Percentiles rank a stretch among this genome's conserved stretches.
These are phyloP conservation scores for Ustilago hordei DNA, from an alignment of 1,284 basidiomycete genomes.

Conservation along the genomic window DNA sequence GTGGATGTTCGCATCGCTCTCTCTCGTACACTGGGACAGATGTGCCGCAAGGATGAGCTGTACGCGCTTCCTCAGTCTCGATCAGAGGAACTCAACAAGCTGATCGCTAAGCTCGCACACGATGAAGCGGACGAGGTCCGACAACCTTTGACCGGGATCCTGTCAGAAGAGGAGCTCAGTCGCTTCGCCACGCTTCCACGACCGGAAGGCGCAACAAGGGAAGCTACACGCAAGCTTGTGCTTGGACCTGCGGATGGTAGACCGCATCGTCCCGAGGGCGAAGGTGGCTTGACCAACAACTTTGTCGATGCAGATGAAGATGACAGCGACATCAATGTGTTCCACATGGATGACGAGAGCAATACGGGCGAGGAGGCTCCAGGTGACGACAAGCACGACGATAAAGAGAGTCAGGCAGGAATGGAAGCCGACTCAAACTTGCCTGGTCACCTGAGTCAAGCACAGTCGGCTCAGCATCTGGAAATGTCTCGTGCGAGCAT, in stretches of 20 bases:
- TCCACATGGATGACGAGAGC: slow-evolving; percentile 48
- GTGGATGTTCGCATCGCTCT: slow-evolving; percentile 88
- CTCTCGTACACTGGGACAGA: slow-evolving; percentile 76
- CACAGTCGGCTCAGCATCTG: slow-evolving; percentile 40
- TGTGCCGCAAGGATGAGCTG: slow-evolving; percentile 70
- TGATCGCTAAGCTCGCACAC: slow-evolving; percentile 53
- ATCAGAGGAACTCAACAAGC: slow-evolving; percentile 42
- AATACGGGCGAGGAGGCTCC: slow-evolving; percentile 2
- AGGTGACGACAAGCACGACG: slow-evolving; percentile 9
- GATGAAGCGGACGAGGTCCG: slow-evolving; percentile 62
- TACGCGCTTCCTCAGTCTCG: slow-evolving; percentile 62
- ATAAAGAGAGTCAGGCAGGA: slow-evolving; percentile 9
- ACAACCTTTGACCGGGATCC: slow-evolving; percentile 41
- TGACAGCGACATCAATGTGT: slow-evolving; percentile 32
- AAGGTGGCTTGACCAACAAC: slow-evolving; percentile 33
- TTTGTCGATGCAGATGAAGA: slow-evolving; percentile 36
- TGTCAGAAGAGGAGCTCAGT: slow-evolving; percentile 37
- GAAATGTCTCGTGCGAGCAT: slow-evolving; percentile 39
- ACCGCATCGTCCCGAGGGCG: slow-evolving; percentile 42
- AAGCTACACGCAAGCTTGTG: slow-evolving; percentile 39
- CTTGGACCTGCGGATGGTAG: slow-evolving; percentile 65
- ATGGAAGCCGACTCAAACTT: slow-evolving; percentile 11
- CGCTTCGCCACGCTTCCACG: slow-evolving; percentile 4
- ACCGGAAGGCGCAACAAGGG: slow-evolving; percentile 1
- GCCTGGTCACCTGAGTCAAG: slow-evolving; percentile 8